Base-by-base conservation (phyloP, 345 rosid species). In the Brassica incana region DNA sequence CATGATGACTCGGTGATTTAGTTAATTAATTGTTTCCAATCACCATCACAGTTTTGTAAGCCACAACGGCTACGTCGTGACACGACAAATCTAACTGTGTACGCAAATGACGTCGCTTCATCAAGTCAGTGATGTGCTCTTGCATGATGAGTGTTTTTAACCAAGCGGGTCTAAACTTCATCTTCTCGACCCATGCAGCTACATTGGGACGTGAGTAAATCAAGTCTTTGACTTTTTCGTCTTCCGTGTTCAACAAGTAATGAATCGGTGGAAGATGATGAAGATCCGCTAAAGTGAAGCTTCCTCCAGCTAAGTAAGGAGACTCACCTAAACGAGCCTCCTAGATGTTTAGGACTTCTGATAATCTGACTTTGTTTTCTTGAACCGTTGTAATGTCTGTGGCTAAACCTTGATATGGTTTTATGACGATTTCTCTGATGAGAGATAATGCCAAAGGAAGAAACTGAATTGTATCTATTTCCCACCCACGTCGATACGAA, bases 281-380 rank as follows among this genome's bases (percentile, higher is more conserved):
- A 60, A 76, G 68, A 40, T 76, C 79, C 6, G 74, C 79, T 30
- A 68, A 58, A n/a, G 48, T 76, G 48, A 77, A 77, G 52, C 11
- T 58, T 27, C 69, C 69, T 30, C 80, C 60, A 7, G 62, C 80
- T 32, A 69, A 77, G 36, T 54, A 85, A 52, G 62, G 65, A 45
- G 38, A 72, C 23, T 78, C 25, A 0, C 83, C 83, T 66, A 84
- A 8, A 68, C 85, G 80, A 30, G 67, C 68, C 73, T 86, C 88
- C 48, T 85, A 88, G 18, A 88, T 85, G 61, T 85, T 85, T 0
- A 86, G 79, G 25, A 85, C 81, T 56, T 80, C 63, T 3, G 65
- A 85, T 6, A 86, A 72, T 63, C 77, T 85, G 9, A 48, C 78
- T 27, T 40, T 23, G 61, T 77, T 77, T 3, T 76, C 65, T 68